These are phyloP conservation scores for Leccinum variicolor DNA, from an alignment of 768 basidiomycete genomes.

Conservation along the genomic window DNA sequence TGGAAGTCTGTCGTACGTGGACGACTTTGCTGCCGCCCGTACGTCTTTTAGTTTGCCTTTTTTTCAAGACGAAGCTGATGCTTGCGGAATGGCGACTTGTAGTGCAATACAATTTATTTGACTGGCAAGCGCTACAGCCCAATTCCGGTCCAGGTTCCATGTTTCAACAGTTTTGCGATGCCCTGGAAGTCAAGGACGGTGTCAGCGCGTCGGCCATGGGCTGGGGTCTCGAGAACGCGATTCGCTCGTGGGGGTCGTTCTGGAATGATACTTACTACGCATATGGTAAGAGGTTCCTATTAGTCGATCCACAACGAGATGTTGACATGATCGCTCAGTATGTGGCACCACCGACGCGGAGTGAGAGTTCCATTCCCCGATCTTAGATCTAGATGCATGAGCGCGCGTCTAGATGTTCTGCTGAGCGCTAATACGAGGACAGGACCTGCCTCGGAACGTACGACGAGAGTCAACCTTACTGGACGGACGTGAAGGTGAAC, in stretches of 20 bases:
- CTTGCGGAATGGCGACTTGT: background rate
- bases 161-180: background rate
- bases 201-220: background rate
- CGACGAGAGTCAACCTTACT: constrained; percentile 38
- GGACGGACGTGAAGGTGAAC: constrained; percentile 53
- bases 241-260: background rate
- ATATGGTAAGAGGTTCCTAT: background rate
- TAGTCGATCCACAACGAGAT: background rate
- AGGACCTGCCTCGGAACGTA: constrained; percentile 42
- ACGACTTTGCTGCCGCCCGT: background rate
- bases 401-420: background rate
- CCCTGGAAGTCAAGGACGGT: background rate
- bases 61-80: constrained; percentile 4
- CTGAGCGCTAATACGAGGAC: constrained; percentile 21
- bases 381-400: background rate
- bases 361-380: constrained; percentile 35
- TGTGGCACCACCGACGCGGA: constrained; percentile 46
- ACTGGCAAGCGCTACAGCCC: background rate
- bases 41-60: background rate
- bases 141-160: background rate
- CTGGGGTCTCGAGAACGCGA: background rate
- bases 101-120: background rate
- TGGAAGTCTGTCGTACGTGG: background rate
- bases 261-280: background rate
- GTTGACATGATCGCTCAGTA: constrained; percentile 36